Percentiles rank a stretch among this genome's conserved stretches.
Conservation (phyloP, 2,329 filamentous ascomycete genomes). For the Talaromyces sp. region DNA sequence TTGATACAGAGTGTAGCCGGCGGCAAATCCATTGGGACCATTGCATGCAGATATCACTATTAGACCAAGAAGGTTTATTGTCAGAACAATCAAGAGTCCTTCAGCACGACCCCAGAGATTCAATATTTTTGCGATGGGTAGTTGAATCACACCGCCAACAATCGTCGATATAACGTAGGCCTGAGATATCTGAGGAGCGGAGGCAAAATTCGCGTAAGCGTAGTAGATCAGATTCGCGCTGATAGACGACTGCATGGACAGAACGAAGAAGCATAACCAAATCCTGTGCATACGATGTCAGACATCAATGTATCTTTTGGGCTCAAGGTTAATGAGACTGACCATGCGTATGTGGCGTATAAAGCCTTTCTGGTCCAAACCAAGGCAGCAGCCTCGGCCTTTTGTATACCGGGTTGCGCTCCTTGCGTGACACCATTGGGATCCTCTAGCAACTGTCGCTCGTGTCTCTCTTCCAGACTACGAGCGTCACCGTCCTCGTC, state of each 20-base stretch:
- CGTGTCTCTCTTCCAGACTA: conserved; percentile 27
- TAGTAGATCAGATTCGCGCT: conserved; percentile 45
- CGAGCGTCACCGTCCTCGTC: conserved; percentile 7
- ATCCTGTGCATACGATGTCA: conserved; percentile 31
- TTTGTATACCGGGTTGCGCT: conserved; percentile 35
- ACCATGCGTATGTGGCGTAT: conserved; percentile 32
- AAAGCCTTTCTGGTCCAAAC: conserved; percentile 39
- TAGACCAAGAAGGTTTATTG: conserved; percentile 48
- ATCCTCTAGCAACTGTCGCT: conserved; percentile 25
- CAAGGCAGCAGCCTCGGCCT: conserved; percentile 42
- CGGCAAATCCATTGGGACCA: conserved; percentile 60
- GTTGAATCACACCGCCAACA: conserved; percentile 56
- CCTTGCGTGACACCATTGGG: conserved; percentile 25
- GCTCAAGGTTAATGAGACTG: conserved; percentile 1
- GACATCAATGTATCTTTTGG: background rate
- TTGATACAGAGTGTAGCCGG: conserved; percentile 60
- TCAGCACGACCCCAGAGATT: conserved; percentile 62
- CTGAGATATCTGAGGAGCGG: conserved; percentile 50
- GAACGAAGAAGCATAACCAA: conserved; percentile 47
- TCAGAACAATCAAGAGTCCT: conserved; percentile 52
- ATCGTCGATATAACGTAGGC: conserved; percentile 55
- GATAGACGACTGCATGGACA: conserved; percentile 43
- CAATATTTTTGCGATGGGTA: conserved; percentile 60
- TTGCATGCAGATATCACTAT: conserved; percentile 61
- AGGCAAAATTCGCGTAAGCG: conserved; percentile 51